phyloP scores from a whole-genome alignment of 2,329 filamentous ascomycete species.

The Exophiala sideris region DNA sequence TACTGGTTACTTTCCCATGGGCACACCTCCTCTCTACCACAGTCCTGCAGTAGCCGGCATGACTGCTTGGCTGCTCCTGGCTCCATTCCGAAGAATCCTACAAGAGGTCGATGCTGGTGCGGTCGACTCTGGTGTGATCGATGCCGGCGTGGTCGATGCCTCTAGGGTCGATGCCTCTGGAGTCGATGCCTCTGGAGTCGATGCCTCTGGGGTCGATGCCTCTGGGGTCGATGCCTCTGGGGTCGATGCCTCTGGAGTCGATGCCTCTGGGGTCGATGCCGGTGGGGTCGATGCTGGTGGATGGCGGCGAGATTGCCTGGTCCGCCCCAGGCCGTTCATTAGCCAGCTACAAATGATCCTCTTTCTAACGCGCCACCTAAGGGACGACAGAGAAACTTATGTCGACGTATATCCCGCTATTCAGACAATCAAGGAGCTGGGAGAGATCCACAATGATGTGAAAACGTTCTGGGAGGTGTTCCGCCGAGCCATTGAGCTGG shows the following conservation, averaged over 20 bases:
- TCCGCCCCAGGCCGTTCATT: slow-evolving; percentile 50
- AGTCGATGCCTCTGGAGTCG: too few relatives aligned
- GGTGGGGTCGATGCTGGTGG: slow-evolving; percentile 32
- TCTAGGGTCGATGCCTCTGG: too few relatives aligned
- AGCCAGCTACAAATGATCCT: slow-evolving; percentile 52
- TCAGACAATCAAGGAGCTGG: slow-evolving; percentile 38
- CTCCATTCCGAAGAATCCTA: slow-evolving; percentile 57
- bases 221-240: too few relatives aligned
- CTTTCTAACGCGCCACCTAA: slow-evolving; percentile 48
- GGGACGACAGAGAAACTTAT: slow-evolving; percentile 36
- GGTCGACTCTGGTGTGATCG: too few relatives aligned
- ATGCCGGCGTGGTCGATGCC: too few relatives aligned
- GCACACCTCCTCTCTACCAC: slow-evolving; percentile 44
- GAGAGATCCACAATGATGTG: slow-evolving; percentile 50
- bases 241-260: too few relatives aligned
- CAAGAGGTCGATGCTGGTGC: slow-evolving; percentile 43
- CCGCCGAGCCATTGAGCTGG: slow-evolving; percentile 51
- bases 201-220: too few relatives aligned
- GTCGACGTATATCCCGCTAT: slow-evolving; percentile 43
- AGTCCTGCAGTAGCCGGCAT: slow-evolving; percentile 53
- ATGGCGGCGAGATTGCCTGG: slow-evolving; percentile 43
- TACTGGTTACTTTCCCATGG: slow-evolving; percentile 55
- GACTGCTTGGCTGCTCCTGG: slow-evolving; percentile 57
- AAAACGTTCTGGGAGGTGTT: slow-evolving; percentile 55
- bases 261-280: too few relatives aligned